A percentile compares a stretch with the other conserved stretches of the same genome.
These are phyloP conservation scores for Adiantum capillusveneris DNA, from an alignment of 75 land plant genomes.

Conservation along the genomic window DNA sequence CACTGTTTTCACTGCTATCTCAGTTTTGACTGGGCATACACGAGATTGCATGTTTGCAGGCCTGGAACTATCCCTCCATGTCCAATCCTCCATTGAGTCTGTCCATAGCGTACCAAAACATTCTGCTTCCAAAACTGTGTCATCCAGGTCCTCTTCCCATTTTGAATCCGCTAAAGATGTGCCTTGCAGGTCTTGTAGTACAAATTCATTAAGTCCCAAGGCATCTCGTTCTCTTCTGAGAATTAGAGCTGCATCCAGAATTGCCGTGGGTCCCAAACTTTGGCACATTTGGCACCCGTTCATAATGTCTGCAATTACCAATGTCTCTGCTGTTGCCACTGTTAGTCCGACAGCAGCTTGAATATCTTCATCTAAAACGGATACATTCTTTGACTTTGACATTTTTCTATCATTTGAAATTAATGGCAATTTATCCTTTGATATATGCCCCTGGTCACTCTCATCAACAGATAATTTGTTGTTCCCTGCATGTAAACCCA, in stretches of 20 bases:
- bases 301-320: slow-evolving; percentile 20
- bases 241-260: slow-evolving; percentile 23
- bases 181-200: neutral
- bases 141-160: neutral
- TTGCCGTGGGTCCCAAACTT: slow-evolving; percentile 2
- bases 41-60: no score
- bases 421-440: no score
- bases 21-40: no score
- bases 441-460: no score
- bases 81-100: no score
- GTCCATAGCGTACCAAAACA: neutral
- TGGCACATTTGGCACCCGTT: slow-evolving; percentile 3
- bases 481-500: no score
- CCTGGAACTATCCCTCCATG: no score
- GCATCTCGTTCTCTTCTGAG: slow-evolving; percentile 15
- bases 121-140: neutral
- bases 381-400: neutral
- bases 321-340: slow-evolving; percentile 28
- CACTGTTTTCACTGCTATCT: no score
- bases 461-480: no score
- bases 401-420: neutral
- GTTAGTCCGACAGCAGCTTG: slow-evolving; percentile 24
- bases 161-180: neutral
- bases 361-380: slow-evolving; percentile 4
- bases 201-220: slow-evolving; percentile 17